Conservation (phyloP, 2,329 filamentous ascomycete genomes). For the Chrysosphaeria jannelii region DNA sequence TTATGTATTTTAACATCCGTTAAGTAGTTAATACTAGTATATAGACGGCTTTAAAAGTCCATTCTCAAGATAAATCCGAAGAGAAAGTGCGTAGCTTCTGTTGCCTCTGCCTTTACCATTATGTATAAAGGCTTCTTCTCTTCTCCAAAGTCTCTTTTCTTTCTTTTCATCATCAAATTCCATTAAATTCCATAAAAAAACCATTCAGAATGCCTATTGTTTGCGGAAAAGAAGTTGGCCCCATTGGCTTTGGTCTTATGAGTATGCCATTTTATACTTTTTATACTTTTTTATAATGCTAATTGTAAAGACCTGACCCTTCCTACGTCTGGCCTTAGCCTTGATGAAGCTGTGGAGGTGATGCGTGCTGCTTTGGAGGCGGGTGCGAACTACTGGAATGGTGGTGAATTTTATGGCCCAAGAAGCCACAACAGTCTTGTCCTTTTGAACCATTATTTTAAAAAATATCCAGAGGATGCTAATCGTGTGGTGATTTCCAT, state of each 20-base stretch:
- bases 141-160: too few relatives aligned
- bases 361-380: slow-evolving; percentile 20
- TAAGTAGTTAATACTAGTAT: too few relatives aligned
- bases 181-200: too few relatives aligned
- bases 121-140: too few relatives aligned
- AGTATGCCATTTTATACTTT: slow-evolving; percentile 3
- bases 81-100: too few relatives aligned
- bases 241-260: slow-evolving; percentile 8
- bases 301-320: slow-evolving; percentile 11
- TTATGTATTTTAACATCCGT: too few relatives aligned
- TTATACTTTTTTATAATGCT: not conserved
- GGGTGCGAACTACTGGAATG: slow-evolving; percentile 25
- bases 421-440: slow-evolving; percentile 24
- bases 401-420: slow-evolving; percentile 32
- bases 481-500: slow-evolving; percentile 28
- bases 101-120: too few relatives aligned
- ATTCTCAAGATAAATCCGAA: too few relatives aligned
- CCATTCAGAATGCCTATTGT: slow-evolving; percentile 8
- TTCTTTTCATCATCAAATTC: too few relatives aligned
- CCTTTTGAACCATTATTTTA: slow-evolving; percentile 30
- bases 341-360: slow-evolving; percentile 20
- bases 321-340: slow-evolving; percentile 10
- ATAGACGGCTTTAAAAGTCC: too few relatives aligned
- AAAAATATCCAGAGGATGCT: slow-evolving; percentile 30
- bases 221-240: slow-evolving; percentile 7